Conservation (phyloP, 495 filamentous ascomycete genomes). For the Neurospora sp. region DNA sequence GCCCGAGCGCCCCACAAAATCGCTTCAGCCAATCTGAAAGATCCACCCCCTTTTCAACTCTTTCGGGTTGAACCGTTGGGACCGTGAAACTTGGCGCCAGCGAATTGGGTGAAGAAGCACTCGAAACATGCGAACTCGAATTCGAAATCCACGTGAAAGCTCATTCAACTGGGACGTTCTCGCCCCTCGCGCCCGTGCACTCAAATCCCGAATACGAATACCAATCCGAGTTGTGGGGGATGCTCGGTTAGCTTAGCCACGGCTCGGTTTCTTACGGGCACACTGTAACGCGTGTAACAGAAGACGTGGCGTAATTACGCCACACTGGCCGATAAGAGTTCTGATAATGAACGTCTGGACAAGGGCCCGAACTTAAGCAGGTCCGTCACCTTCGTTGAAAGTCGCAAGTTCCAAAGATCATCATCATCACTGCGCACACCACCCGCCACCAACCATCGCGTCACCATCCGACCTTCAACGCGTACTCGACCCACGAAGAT, state of each 20-base stretch:
- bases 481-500: not conserved
- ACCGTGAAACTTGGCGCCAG: not conserved
- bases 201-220: constrained; percentile 6
- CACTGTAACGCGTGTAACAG: not conserved
- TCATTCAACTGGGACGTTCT: not conserved
- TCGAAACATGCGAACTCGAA: constrained; percentile 2
- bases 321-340: constrained; percentile 2
- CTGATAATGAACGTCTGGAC: not conserved
- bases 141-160: not conserved
- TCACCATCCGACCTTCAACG: not conserved
- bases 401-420: not conserved
- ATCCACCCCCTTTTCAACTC: not conserved
- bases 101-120: not conserved
- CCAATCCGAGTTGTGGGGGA: not conserved
- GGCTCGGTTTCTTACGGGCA: not conserved
- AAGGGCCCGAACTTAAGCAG: not conserved
- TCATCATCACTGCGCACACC: not conserved
- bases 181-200: not conserved
- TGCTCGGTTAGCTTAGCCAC: not conserved
- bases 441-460: not conserved
- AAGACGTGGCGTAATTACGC: not conserved
- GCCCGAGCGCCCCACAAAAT: not conserved
- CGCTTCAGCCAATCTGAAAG: not conserved
- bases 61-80: not conserved
- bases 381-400: not conserved